Base-by-base conservation (phyloP, 2,329 filamentous ascomycete species). In the Colletotrichum plurivorum region DNA sequence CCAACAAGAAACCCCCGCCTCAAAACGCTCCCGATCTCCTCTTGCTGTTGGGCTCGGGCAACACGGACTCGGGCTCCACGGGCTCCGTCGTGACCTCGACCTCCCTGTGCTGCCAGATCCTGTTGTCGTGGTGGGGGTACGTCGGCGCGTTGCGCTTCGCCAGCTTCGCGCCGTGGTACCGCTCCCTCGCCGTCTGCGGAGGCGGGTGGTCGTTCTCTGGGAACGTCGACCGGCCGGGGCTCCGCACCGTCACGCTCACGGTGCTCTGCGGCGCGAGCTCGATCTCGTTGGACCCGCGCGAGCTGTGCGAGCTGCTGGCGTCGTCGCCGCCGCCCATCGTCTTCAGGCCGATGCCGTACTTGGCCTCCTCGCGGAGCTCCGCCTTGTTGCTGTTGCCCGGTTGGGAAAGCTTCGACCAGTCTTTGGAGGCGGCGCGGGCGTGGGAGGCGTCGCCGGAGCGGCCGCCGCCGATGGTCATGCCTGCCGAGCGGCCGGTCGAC, bases 331-430 rank as follows among this genome's bases (percentile, higher is more conserved):
- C 70, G 8, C 63, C 70, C 60, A 69, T 70, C 0, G 71, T 73
- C 27, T 68, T 61, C n/a, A 73, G 70, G 7, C 71, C 71, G 55
- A 73, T 73, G 36, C 71, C 71, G 20, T 69, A 69, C 56, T 69
- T 69, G 25, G 67, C 51, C 22, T 69, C 67, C 9, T 69, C 67
- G 18, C 62, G 63, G 2, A 61, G 27, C 3, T 10, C 46, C 1
- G 53, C 13, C 31, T 64, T 68, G 27, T 36, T 45, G 12, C n/a
- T 43, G 2, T 25, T 25, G 1, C 15, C 43, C 5, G 27, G 13
- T 6, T 61, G 55, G 7, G 63, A 16, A 3, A 61, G 2, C 31
- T 61, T 69, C 0, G 67, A 69, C 67, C 67, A 69, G 45, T 69
- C 67, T 16, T 66, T 69, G 0, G 67, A 66, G 31, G 48, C 62